Evolutionary conservation across 139 green algal genomes (phyloP), one percentile per base, ranked within the genome.

Genomic region (Picochlorum sp.): DNA sequence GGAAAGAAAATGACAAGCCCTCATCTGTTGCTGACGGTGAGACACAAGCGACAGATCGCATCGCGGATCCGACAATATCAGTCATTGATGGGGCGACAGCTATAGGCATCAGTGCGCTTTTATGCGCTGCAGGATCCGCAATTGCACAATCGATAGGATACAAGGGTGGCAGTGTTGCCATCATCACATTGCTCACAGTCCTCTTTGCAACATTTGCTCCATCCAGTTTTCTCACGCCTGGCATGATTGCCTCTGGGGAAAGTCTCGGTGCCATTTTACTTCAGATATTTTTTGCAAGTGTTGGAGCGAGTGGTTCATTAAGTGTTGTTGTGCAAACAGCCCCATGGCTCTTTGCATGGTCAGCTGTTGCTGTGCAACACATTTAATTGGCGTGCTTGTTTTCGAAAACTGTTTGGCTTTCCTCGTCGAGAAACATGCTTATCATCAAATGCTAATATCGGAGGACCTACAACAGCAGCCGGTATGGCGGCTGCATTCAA

Each of bases 401-500:
- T 49, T 79, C 8, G 88, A 89, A 66, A 61, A 9, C 28, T 86
- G 45, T 37, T 83, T 15, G 73, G 81, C 4, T 89, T 91, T 71
- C 70, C 34, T 5, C 67, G 71, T 2, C 68, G 65, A 41, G 83
- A 94, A 16, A 67, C 90, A 59, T 79, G 92, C 28, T 58, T 97
- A 34, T 89, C 89, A 6, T 87, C 71, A 21, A 97, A 97, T 67
- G 91, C 91, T 21, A 96, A 96, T 79, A 91, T 97, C 16, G 90
- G 90, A 83, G 85, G 89, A 1, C 87, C 87, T 2, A 90, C 85
- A 51, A 96, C 89, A 10, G 88, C 90, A 1, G 89, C 85, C 3
- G 89, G 87, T 63, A 96, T 97, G 90, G 86, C 87, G 0, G 81
- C 82, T 10, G 83, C 88, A 21, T 96, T 96, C 61, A 81, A 83